phyloP scores from a whole-genome alignment of 1,284 basidiomycete species.

The Trametes pubescens region DNA sequence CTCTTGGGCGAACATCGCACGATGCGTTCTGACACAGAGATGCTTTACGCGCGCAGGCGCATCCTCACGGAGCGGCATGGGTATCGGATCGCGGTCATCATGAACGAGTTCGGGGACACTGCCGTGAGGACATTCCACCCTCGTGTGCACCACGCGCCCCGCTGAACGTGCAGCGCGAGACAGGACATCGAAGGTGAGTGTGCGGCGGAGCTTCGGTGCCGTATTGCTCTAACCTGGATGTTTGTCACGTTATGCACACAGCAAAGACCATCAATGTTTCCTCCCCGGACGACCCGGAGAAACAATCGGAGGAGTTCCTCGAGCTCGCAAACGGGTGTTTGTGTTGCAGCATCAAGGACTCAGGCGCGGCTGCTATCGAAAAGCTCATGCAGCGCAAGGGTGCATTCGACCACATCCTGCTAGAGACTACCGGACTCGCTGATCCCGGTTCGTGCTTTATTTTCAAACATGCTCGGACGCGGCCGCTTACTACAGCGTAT shows the following conservation, averaged over 20 bases:
- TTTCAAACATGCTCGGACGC: constrained; percentile 4
- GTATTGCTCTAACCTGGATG: not conserved
- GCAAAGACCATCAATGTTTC: constrained; percentile 83
- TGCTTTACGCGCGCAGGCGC: constrained; percentile 55
- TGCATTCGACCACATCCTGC: constrained; percentile 90
- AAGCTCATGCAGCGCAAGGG: constrained; percentile 85
- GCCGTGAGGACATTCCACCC: constrained; percentile 56
- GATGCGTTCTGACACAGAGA: not conserved
- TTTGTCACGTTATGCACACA: constrained; percentile 37
- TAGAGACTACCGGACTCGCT: constrained; percentile 93
- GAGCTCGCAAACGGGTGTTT: constrained; percentile 93
- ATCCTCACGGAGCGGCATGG: constrained; percentile 93
- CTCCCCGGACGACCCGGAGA: constrained; percentile 68
- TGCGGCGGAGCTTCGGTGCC: not conserved
- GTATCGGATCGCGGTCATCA: constrained; percentile 94
- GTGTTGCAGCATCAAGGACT: constrained; percentile 94
- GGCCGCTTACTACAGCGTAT: constrained; percentile 9
- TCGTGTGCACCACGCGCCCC: not conserved
- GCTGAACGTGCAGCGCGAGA: constrained; percentile 14
- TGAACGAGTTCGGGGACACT: constrained; percentile 94
- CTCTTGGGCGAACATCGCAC: not conserved
- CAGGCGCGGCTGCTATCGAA: constrained; percentile 90
- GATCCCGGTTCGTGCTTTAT: constrained; percentile 75
- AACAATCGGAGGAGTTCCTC: constrained; percentile 80
- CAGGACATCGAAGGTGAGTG: constrained; percentile 42